Evolutionary conservation across 176 grass and related monocot species (phyloP).

Genomic region (Avena atlantica): DNA sequence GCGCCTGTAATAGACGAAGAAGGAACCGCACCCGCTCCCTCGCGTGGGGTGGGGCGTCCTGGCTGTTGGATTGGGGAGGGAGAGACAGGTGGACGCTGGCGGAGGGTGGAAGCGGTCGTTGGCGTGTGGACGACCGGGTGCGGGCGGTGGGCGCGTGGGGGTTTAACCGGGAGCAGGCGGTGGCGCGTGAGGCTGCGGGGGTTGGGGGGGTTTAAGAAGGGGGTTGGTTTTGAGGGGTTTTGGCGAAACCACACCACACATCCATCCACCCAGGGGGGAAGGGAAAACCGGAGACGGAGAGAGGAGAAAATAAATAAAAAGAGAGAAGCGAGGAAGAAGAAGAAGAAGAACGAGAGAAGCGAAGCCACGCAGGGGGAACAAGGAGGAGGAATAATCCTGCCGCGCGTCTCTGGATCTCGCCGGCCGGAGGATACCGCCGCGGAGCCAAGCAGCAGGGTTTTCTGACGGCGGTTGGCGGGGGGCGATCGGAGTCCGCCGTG

Average conservation of each 20-base stretch:
- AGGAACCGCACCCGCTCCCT: slow-evolving; percentile 1
- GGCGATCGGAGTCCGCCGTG: slow-evolving; percentile 44
- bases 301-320: slow-evolving; percentile 54
- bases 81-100: slow-evolving; percentile 31
- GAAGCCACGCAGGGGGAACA: neutral
- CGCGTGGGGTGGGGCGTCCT: neutral
- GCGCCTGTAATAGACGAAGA: neutral
- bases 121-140: slow-evolving; percentile 37
- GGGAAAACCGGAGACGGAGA: slow-evolving; percentile 29
- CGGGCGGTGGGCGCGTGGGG: slow-evolving; percentile 35
- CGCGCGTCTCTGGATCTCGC: slow-evolving; percentile 21
- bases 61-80: slow-evolving; percentile 42
- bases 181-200: slow-evolving; percentile 28
- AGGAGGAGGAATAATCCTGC: slow-evolving; percentile 40
- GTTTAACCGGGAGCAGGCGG: slow-evolving; percentile 17
- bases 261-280: slow-evolving; percentile 12
- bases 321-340: neutral
- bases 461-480: slow-evolving; percentile 30
- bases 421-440: slow-evolving; percentile 21
- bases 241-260: slow-evolving; percentile 68
- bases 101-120: slow-evolving; percentile 32
- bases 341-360: neutral
- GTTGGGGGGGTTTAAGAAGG: slow-evolving; percentile 63
- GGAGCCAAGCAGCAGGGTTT: slow-evolving; percentile 1
- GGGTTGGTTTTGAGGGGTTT: slow-evolving; percentile 93